A percentile compares a stretch with the other conserved stretches of the same genome.
These are phyloP conservation scores for Quercus glauca DNA, from an alignment of 306 rosid species.

Conservation along the genomic window DNA sequence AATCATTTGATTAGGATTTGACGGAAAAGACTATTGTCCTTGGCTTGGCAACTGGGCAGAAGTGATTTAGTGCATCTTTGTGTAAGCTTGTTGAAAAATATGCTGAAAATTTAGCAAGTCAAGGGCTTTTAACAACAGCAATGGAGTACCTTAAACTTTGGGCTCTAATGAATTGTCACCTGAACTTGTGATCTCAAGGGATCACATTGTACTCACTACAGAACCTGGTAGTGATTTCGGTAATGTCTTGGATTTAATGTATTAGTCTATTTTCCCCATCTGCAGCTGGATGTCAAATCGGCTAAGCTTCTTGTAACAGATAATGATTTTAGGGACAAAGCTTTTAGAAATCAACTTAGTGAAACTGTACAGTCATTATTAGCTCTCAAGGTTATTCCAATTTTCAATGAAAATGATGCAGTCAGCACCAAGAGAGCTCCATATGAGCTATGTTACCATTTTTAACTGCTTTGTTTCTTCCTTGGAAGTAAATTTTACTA, in stretches of 20 bases:
- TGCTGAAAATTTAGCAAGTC: no score
- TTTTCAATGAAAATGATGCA: constrained; percentile 95
- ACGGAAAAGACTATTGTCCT: no score
- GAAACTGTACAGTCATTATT: constrained; percentile 77
- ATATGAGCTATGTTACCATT: constrained; percentile 64
- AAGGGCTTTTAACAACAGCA: no score
- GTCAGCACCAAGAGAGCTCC: constrained; percentile 98
- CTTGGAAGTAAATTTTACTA: not conserved
- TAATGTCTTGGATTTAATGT: constrained; percentile 8
- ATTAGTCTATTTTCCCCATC: constrained; percentile 16
- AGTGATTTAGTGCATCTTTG: no score
- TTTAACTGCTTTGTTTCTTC: constrained; percentile 10
- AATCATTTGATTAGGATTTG: no score
- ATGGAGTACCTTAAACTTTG: no score
- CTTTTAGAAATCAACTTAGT: constrained; percentile 77
- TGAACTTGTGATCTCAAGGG: no score
- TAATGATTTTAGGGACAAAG: constrained; percentile 87
- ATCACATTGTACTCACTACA: no score
- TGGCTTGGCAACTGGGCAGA: no score
- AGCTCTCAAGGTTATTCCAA: constrained; percentile 73
- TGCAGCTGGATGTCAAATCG: constrained; percentile 88
- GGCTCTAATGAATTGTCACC: no score
- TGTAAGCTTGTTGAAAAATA: no score
- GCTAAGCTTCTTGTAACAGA: constrained; percentile 98
- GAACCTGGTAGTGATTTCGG: no score